A percentile compares a stretch with the other conserved stretches of the same genome.
phyloP scores from a whole-genome alignment of 1,139 yeast species.

The Nakaseomyces delphensis region DNA sequence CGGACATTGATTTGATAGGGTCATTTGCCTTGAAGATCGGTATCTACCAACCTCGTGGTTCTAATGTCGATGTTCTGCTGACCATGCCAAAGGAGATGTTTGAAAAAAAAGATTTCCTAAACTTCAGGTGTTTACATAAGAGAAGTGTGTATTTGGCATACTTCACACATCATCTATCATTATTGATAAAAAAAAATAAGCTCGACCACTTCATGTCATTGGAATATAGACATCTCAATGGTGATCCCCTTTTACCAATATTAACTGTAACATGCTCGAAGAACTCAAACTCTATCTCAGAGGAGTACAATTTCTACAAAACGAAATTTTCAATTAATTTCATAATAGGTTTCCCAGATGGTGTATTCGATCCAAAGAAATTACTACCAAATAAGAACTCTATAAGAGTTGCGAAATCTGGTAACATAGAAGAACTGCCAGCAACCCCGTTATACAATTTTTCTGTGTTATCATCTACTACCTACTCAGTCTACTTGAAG shows the following conservation, averaged over 20 bases:
- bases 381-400: constrained; percentile 71
- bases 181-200: constrained; percentile 46
- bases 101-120: constrained; percentile 81
- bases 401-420: constrained; percentile 54
- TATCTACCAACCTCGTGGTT: constrained; percentile 52
- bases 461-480: constrained; percentile 59
- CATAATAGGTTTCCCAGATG: constrained; percentile 63
- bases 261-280: constrained; percentile 41
- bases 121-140: constrained; percentile 83
- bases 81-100: constrained; percentile 72
- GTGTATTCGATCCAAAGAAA: constrained; percentile 64
- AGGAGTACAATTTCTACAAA: constrained; percentile 45
- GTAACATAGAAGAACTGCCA: constrained; percentile 49
- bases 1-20: constrained; percentile 74
- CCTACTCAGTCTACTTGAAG: constrained; percentile 62
- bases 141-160: constrained; percentile 80
- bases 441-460: constrained; percentile 66
- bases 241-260: constrained; percentile 58
- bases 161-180: constrained; percentile 54
- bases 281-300: constrained; percentile 21
- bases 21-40: constrained; percentile 84
- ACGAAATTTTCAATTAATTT: constrained; percentile 66
- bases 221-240: constrained; percentile 57
- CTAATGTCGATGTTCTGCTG: constrained; percentile 66
- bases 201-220: constrained; percentile 40